These are phyloP conservation scores for Hypomontagnella monticulosa DNA, from an alignment of 495 filamentous ascomycete species.

Conservation along the genomic window DNA sequence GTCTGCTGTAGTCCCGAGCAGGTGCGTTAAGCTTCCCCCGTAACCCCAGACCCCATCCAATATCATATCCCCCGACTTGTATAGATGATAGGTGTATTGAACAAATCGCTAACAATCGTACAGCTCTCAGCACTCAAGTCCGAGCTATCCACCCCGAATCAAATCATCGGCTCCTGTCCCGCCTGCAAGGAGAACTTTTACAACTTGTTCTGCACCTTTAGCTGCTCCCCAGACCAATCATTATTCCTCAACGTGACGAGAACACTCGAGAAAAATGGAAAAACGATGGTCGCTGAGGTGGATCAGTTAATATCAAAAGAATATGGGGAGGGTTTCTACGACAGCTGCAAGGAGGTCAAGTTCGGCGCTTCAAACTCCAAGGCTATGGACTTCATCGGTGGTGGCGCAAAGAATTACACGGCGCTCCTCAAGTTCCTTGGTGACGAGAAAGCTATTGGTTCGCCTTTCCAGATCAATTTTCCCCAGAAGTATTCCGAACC, in stretches of 20 bases:
- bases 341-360: conserved; percentile 98
- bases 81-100: not conserved
- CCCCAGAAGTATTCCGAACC: conserved; percentile 69
- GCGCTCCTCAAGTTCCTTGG: conserved; percentile 91
- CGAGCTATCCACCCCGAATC: conserved; percentile 86
- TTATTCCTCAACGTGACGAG: conserved; percentile 93
- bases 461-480: conserved; percentile 98
- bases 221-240: conserved; percentile 95
- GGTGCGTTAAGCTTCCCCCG: conserved; percentile 55
- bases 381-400: conserved; percentile 95
- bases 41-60: not conserved
- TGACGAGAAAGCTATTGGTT: conserved; percentile 85
- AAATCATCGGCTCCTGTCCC: conserved; percentile 89
- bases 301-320: conserved; percentile 88
- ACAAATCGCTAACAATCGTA: conserved; percentile 38
- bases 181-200: conserved; percentile 98
- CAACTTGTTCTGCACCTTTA: conserved; percentile 97
- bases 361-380: conserved; percentile 91
- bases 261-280: conserved; percentile 70
- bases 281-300: conserved; percentile 82
- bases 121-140: conserved; percentile 79
- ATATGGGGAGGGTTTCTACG: conserved; percentile 89
- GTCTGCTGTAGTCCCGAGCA: conserved; percentile 89
- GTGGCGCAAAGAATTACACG: conserved; percentile 89
- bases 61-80: not conserved